Evolutionary conservation across 164 flowering plant genomes (phyloP).

Genomic region (Kalanchoe fedtschenkoi): DNA sequence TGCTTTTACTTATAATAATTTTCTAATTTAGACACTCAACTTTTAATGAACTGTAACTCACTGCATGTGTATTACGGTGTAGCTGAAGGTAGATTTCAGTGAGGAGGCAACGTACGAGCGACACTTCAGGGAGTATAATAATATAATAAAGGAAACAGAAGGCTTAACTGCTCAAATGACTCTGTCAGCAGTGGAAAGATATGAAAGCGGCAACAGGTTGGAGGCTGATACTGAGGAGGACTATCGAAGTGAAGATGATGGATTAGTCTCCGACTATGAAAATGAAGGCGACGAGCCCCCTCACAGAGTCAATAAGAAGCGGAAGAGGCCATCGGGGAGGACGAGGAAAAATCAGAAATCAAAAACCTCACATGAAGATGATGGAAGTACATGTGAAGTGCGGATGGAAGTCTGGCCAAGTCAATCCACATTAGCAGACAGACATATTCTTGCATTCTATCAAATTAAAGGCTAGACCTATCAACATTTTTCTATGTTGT

Average conservation of each 20-base stretch:
- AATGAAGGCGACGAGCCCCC: conserved; percentile 11
- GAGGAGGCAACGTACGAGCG: conserved; percentile 49
- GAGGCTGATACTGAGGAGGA: conserved; percentile 15
- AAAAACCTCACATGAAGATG: conserved; percentile 23
- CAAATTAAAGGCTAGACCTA: too few species aligned
- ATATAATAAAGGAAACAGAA: conserved; percentile 42
- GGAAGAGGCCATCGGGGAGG: conserved; percentile 11
- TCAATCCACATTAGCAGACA: too few species aligned
- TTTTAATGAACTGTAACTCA: too few species aligned
- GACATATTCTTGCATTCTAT: too few species aligned
- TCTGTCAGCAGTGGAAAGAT: conserved; percentile 20
- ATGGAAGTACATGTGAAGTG: too few species aligned
- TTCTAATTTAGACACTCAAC: too few species aligned
- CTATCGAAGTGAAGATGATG: conserved; percentile 19
- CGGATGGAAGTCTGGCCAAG: too few species aligned
- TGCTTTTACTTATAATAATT: too few species aligned
- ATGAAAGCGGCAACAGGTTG: conserved; percentile 24
- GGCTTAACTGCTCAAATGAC: conserved; percentile 31
- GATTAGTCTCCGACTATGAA: conserved; percentile 22
- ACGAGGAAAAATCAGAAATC: conserved; percentile 15
- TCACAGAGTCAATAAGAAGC: neutral
- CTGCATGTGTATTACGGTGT: conserved; percentile 8
- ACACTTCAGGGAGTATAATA: conserved; percentile 63
- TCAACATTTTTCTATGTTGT: too few species aligned
- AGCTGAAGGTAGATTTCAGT: conserved; percentile 56